Base-by-base conservation (phyloP, 2,329 filamentous ascomycete species). In the Aspergillus hiratsukae region DNA sequence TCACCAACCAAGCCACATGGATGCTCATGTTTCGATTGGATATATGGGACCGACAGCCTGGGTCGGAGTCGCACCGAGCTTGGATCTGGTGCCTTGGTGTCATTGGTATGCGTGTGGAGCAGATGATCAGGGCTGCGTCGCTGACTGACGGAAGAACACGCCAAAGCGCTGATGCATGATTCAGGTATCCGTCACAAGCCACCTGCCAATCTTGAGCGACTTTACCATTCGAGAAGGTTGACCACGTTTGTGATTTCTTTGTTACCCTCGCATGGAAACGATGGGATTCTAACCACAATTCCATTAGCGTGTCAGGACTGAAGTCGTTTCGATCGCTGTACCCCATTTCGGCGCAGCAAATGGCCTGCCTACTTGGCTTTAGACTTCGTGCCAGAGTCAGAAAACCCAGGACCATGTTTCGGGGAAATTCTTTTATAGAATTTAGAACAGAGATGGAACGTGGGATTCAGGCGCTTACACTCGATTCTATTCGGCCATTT, bases 11-110 rank as follows among this genome's bases (percentile, higher is more conserved):
- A 25, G 9, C 23, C 21, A 11, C 43, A 46, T 23, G 43, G 14
- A 14, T 46, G 21, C 21, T 46, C 23, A 3, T 48, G 23, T 17
- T 53, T 50, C 31, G 27, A 62, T 63, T 61, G 60, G 61, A 45
- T 27, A n/a, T 27, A 37, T 17, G 46, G 50, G 55, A 45, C 61
- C 61, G 56, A 49, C 50, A 48, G 49, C 52, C 49, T 60, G 61
- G 61, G 56, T 54, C 58, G 40, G 50, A 48, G 55, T 61, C 50
- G 51, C 61, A 58, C 49, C 48, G 41, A 48, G 48, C 37, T 35
- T 35, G 21, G 19, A 48, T 49, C 19, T 27, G 48, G 23, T 43
- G n/a, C 11, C 11, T 23, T 23, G 21, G 8, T 14, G 25, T 21
- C 23, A 23, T 23, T 23, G 43, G 43, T 14, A 46, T 14, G n/a